Percentiles rank a stretch among this genome's conserved stretches.
These are phyloP conservation scores for Ogataea ganodermae DNA, from an alignment of 805 yeast species.

Conservation along the genomic window DNA sequence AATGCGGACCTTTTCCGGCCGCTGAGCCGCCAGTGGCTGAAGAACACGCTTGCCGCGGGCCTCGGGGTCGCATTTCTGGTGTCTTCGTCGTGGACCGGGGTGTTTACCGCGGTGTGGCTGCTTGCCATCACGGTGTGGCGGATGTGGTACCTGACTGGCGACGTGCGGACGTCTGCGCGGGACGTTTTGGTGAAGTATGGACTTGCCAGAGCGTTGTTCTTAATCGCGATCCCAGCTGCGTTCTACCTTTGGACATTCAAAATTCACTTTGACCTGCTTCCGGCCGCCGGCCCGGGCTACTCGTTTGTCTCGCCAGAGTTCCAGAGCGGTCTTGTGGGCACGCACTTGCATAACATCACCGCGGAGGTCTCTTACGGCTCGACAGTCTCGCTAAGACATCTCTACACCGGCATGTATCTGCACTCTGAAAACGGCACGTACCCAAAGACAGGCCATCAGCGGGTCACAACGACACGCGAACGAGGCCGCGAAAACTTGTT, in stretches of 20 bases:
- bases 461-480: constrained; percentile 69
- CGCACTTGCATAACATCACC: constrained; percentile 44
- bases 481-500: constrained; percentile 70
- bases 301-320: constrained; percentile 66
- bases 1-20: constrained; percentile 37
- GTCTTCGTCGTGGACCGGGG: constrained; percentile 72
- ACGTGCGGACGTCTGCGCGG: background rate
- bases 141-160: constrained; percentile 67
- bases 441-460: constrained; percentile 67
- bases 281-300: constrained; percentile 59
- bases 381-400: constrained; percentile 69
- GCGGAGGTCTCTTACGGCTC: constrained; percentile 76
- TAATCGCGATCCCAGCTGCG: constrained; percentile 55
- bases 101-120: constrained; percentile 68
- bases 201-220: constrained; percentile 39
- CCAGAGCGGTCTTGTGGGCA: constrained; percentile 55
- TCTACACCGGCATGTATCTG: constrained; percentile 72
- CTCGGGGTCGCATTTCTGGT: constrained; percentile 53
- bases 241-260: constrained; percentile 61
- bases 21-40: constrained; percentile 54
- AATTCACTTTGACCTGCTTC: constrained; percentile 53
- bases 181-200: constrained; percentile 44
- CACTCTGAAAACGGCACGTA: constrained; percentile 74
- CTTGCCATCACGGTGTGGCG: constrained; percentile 44
- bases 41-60: constrained; percentile 49